Evolutionary conservation across 352 stramenopile genomes (phyloP).

Genomic region (Globisporangium camurandrum): DNA sequence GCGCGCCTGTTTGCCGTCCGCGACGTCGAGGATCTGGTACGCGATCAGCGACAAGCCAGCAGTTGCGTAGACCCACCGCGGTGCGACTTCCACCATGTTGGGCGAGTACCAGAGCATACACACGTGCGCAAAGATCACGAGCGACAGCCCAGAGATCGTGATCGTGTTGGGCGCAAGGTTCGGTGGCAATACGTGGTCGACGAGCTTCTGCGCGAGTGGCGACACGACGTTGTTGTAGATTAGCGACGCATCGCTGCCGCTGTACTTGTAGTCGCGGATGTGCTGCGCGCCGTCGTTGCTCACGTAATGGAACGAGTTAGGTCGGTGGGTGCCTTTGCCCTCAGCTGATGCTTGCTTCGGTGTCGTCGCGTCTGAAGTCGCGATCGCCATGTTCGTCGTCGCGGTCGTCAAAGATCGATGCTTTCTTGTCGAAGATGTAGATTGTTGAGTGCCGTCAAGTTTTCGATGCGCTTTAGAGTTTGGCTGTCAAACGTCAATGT

Average conservation of each 20-base stretch:
- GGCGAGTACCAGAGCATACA: conserved; percentile 76
- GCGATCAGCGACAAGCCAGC: conserved; percentile 56
- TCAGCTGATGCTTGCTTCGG: too few species aligned
- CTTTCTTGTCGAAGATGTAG: too few species aligned
- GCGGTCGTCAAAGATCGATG: too few species aligned
- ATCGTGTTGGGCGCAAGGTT: conserved; percentile 76
- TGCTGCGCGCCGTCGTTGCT: conserved; percentile 58
- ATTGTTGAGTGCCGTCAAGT: too few species aligned
- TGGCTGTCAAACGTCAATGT: too few species aligned
- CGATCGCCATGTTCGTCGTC: too few species aligned
- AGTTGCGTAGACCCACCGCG: conserved; percentile 64
- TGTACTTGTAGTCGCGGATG: conserved; percentile 81
- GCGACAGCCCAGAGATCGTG: conserved; percentile 63
- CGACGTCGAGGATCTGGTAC: conserved; percentile 84
- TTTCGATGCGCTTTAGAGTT: too few species aligned
- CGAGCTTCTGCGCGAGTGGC: conserved; percentile 62
- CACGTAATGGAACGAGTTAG: conserved; percentile 50
- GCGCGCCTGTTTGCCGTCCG: conserved; percentile 81
- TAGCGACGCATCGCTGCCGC: conserved; percentile 71
- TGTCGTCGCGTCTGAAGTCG: too few species aligned
- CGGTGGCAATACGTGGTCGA: conserved; percentile 64
- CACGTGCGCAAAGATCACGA: conserved; percentile 67
- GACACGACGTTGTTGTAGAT: conserved; percentile 83
- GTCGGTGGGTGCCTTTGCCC: conserved; percentile 1
- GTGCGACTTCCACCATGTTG: conserved; percentile 79